A percentile compares a stretch with the other conserved stretches of the same genome.
These are phyloP conservation scores for Talaromyces pinophilus DNA, from an alignment of 2,329 filamentous ascomycete species.

Conservation along the genomic window DNA sequence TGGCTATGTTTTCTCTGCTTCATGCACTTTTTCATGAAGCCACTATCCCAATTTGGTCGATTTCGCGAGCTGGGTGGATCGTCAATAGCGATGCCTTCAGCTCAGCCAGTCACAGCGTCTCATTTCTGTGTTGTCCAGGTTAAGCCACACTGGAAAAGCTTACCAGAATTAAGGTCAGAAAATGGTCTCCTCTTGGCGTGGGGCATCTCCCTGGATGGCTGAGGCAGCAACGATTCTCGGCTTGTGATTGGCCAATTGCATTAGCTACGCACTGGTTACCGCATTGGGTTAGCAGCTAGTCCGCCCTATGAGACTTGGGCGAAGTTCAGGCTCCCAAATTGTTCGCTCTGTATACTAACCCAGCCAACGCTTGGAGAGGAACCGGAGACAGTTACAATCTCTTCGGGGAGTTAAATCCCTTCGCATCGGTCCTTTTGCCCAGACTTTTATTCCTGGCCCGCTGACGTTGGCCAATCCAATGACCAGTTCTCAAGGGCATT, in stretches of 20 bases:
- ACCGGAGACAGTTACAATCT: neutral
- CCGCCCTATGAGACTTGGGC: neutral
- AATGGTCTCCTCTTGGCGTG: neutral
- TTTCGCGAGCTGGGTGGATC: constrained; percentile 8
- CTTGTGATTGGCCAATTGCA: neutral
- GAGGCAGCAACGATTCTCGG: neutral
- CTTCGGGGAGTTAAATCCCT: neutral
- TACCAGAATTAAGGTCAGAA: neutral
- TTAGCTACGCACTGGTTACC: neutral
- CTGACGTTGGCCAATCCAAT: neutral
- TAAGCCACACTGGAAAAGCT: neutral
- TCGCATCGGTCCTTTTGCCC: neutral
- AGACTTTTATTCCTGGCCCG: neutral
- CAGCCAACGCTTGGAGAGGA: neutral
- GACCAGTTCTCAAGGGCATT: neutral
- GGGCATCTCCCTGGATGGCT: neutral
- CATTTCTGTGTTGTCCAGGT: neutral
- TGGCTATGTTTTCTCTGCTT: constrained; percentile 6
- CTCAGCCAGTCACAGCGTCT: neutral
- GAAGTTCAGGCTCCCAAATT: neutral
- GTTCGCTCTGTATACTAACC: neutral
- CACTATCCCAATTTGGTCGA: constrained; percentile 18
- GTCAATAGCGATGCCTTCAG: neutral
- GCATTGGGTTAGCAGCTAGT: neutral
- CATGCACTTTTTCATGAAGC: neutral